These are phyloP conservation scores for Penicillium malachiteum DNA, from an alignment of 495 filamentous ascomycete species.

Conservation along the genomic window DNA sequence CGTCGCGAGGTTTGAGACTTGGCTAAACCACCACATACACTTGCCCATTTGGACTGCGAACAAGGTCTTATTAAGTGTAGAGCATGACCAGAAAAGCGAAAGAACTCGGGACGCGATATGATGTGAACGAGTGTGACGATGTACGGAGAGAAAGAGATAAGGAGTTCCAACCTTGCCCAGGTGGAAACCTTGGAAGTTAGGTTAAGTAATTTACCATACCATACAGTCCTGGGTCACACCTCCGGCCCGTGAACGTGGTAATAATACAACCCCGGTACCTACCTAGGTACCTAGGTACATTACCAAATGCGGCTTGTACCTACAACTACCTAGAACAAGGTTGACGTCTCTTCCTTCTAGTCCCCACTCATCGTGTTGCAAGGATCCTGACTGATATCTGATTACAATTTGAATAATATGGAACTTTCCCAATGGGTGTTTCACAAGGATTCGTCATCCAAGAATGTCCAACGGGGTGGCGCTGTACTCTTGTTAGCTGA, in stretches of 20 bases:
- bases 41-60: constrained; percentile 47
- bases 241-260: too few relatives aligned
- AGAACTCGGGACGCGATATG: not conserved
- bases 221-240: too few relatives aligned
- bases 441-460: constrained; percentile 22
- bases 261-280: too few relatives aligned
- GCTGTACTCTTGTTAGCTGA: constrained; percentile 11
- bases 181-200: constrained; percentile 12
- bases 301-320: too few relatives aligned
- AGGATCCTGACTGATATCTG: not conserved
- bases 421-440: constrained; percentile 9
- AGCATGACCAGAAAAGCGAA: constrained; percentile 33
- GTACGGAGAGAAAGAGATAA: constrained; percentile 19
- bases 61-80: constrained; percentile 14
- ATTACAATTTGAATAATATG: not conserved
- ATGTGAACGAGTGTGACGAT: constrained; percentile 1
- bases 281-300: too few relatives aligned
- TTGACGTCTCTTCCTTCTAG: constrained; percentile 7
- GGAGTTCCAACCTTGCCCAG: constrained; percentile 24
- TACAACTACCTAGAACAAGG: too few relatives aligned
- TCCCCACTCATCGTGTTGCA: not conserved
- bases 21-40: constrained; percentile 34
- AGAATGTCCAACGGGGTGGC: constrained; percentile 16
- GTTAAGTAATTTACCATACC: too few relatives aligned
- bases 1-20: not conserved